Conservation (phyloP, 208 protist species). For the Endotrypanum monterogeii region DNA sequence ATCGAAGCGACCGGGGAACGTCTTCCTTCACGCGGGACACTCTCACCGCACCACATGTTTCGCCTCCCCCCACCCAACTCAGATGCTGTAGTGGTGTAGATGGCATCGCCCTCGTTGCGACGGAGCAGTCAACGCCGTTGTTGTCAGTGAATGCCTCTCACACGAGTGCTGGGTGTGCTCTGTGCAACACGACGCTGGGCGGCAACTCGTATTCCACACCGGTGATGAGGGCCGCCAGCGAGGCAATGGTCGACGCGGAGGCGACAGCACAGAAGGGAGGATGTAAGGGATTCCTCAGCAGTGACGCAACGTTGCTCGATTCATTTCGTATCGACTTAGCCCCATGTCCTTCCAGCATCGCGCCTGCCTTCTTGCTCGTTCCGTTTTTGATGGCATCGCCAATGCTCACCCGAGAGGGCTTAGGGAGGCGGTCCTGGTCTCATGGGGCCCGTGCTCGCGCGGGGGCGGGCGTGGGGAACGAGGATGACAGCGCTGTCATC, state of each 20-base stretch:
- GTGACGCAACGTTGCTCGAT: constrained; percentile 7
- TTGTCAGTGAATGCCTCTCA: not conserved
- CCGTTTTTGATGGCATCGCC: constrained; percentile 10
- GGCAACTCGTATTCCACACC: too few species aligned
- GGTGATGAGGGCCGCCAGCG: not conserved
- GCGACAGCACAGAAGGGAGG: not conserved
- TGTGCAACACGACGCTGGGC: not conserved
- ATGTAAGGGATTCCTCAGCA: not conserved
- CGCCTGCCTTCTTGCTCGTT: constrained; percentile 40
- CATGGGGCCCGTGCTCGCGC: constrained; percentile 6
- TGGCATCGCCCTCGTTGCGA: not conserved
- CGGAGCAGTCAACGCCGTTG: not conserved
- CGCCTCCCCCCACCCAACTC: not conserved
- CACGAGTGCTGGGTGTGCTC: not conserved
- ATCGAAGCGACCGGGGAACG: too few species aligned
- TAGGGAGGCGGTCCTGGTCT: constrained; percentile 16
- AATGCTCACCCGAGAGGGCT: constrained; percentile 8
- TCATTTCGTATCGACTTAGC: constrained; percentile 36
- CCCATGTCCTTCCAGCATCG: constrained; percentile 38
- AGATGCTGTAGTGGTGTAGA: not conserved
- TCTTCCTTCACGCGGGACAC: not conserved
- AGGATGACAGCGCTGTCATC: not conserved
- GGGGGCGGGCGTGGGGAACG: not conserved
- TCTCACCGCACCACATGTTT: not conserved
- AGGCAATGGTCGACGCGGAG: not conserved